Base-by-base conservation (phyloP, 495 filamentous ascomycete genomes). In the Astrothelium macrocarpum region DNA sequence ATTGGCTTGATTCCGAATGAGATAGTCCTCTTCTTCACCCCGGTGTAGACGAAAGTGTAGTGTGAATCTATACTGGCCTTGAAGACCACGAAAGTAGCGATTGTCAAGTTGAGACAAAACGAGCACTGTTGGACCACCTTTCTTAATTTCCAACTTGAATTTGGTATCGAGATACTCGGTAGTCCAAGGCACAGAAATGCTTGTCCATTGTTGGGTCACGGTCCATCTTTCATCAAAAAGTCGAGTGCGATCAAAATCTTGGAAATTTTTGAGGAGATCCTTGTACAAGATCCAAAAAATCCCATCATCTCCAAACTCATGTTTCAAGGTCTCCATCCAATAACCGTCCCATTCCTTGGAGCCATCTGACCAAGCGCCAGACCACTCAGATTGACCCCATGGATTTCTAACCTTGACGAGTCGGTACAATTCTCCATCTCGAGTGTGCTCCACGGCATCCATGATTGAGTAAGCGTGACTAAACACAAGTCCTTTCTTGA, bases 391-490 rank as follows among this genome's bases (percentile, higher is more conserved):
- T 12, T 78, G 85, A 88, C 93, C 93, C 91, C 91, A 96, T 0
- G 93, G 93, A 67, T 97, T 96, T 53, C 88, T 83, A 31, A 96
- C 71, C 64, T 90, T 81, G 12, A 96, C 76, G 36, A 97, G 79
- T 32, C 88, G 80, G 16, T 56, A 56, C 5, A 28, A 20, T 64
- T 89, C 67, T 4, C 87, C 90, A 59, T 90, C 86, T 9, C 49
- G 49, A 16, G 49, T 56, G 45, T 89, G 80, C 69, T 96, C 89
- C 18, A 80, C 82, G 1, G 89, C 89, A 39, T 87, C 82, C 83
- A 95, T 88, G 63, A 97, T 86, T 0, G 90, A 92, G 75, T 96
- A 96, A 0, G 91, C 90, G 69, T 96, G 93, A n/a, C 84, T 78
- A 71, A 89, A 86, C 0, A 84, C 74, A 20, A 96, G 91, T 2